phyloP scores from a whole-genome alignment of 169 alveolate species.

The Plasmodium yoelii region DNA sequence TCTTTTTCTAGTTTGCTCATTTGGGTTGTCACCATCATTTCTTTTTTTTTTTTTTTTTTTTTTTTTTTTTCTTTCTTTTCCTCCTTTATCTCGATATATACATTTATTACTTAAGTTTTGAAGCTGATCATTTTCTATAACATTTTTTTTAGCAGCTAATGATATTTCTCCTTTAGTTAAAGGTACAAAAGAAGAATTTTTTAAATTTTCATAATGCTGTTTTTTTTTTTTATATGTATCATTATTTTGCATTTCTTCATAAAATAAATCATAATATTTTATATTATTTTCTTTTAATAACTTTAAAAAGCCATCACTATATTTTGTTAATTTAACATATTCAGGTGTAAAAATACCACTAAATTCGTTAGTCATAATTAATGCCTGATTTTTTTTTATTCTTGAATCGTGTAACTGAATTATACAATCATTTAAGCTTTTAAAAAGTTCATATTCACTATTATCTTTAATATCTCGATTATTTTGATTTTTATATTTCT shows the following conservation, averaged over 20 bases:
- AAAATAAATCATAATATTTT: slow-evolving; percentile 39
- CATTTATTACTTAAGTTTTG: not conserved
- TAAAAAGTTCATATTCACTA: slow-evolving; percentile 61
- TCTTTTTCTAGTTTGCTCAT: not conserved
- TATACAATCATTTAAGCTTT: slow-evolving; percentile 71
- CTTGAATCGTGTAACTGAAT: slow-evolving; percentile 58
- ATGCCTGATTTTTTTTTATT: slow-evolving; percentile 41
- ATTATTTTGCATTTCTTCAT: slow-evolving; percentile 69
- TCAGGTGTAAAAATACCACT: slow-evolving; percentile 65
- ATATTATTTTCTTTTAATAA: slow-evolving; percentile 66
- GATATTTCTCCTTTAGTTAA: slow-evolving; percentile 75
- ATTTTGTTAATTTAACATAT: slow-evolving; percentile 52
- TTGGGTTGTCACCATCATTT: not conserved
- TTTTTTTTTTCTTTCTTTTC: not conserved
- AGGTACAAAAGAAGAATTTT: slow-evolving; percentile 50
- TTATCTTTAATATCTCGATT: slow-evolving; percentile 52
- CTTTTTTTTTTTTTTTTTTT: not conserved
- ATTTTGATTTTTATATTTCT: slow-evolving; percentile 9
- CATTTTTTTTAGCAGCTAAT: slow-evolving; percentile 37
- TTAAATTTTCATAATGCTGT: slow-evolving; percentile 54
- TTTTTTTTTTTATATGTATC: slow-evolving; percentile 62
- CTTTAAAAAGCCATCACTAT: slow-evolving; percentile 20
- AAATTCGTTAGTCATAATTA: slow-evolving; percentile 69
- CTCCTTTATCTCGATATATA: not conserved
- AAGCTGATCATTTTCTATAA: not conserved